Percentiles rank a stretch among this genome's conserved stretches.
phyloP scores from a whole-genome alignment of 495 filamentous ascomycete genomes.

The Penicillium robsamsonii region DNA sequence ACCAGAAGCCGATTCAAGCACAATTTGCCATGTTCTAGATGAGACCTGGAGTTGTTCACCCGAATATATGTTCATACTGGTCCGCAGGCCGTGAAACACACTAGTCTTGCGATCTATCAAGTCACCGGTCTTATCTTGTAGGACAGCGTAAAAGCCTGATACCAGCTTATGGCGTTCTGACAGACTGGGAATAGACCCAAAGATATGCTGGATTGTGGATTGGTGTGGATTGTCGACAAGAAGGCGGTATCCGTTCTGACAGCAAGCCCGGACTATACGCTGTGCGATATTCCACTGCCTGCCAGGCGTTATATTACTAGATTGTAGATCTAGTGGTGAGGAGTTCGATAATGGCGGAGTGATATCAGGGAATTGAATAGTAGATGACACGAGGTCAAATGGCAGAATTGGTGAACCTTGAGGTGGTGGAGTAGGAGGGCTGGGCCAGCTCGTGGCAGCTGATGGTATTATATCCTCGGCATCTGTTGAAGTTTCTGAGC shows the following conservation, averaged over 20 bases:
- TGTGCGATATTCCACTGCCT: slow-evolving; percentile 26
- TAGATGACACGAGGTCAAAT: slow-evolving; percentile 21
- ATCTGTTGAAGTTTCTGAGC: slow-evolving; percentile 1
- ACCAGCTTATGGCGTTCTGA: slow-evolving; percentile 25
- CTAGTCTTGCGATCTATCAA: slow-evolving; percentile 21
- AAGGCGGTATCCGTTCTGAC: slow-evolving; percentile 26
- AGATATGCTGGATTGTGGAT: slow-evolving; percentile 21
- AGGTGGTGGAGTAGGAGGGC: slow-evolving; percentile 22
- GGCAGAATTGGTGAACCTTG: slow-evolving; percentile 26
- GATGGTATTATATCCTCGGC: slow-evolving; percentile 4
- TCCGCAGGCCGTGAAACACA: slow-evolving; percentile 19
- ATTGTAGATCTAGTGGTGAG: slow-evolving; percentile 2
- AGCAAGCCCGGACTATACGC: slow-evolving; percentile 32
- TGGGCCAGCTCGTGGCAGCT: neutral
- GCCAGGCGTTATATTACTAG: slow-evolving; percentile 16
- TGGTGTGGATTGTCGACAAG: slow-evolving; percentile 20
- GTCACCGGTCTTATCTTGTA: slow-evolving; percentile 23
- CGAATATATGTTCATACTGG: slow-evolving; percentile 16
- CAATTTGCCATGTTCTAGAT: slow-evolving; percentile 25
- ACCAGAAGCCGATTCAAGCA: slow-evolving; percentile 19
- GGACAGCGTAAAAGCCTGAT: slow-evolving; percentile 21
- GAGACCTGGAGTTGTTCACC: slow-evolving; percentile 17
- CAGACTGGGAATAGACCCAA: slow-evolving; percentile 21
- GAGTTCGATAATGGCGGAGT: slow-evolving; percentile 13
- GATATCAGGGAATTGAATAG: slow-evolving; percentile 13